Evolutionary conservation across 2,329 filamentous ascomycete genomes (phyloP), one percentile per base, ranked within the genome.

Genomic region (Coniochaeta sp.): DNA sequence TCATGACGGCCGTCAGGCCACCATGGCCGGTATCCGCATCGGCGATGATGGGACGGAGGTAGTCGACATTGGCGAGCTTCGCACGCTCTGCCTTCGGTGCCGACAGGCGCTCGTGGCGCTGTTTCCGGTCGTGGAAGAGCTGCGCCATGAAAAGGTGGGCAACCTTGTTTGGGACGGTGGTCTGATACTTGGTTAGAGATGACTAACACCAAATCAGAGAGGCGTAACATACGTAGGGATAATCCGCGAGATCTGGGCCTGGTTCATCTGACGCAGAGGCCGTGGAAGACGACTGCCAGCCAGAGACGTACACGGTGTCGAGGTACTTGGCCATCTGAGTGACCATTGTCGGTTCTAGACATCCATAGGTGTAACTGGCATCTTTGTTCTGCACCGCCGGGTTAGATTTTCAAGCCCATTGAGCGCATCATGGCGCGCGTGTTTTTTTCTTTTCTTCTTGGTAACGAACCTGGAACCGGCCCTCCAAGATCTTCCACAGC

Each of bases 271-370:
- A 93, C 1, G 92, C 85, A 2, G 93, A 97, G 57, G 95, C 95
- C 8, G 95, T 99, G 26, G 93, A 97, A 1, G 93, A 98, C 65
- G 91, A 96, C 78, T 99, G 95, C 95, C 95, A 99, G 65, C 95
- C 95, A 59, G 95, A 98, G 63, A 99, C 95, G 75, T 99, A 99
- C 73, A 99, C 91, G 36, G 95, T 99, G 73, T 99, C 95, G 63
- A 99, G 83, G 75, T 96, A 98, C 78, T 98, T 96, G 69, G 93
- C 93, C 95, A 99, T 99, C 76, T 99, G 95, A 30, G 95, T 98
- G 73, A 99, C 85, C 90, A 97, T 97, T 60, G 96, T 96, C 12
- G 95, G 95, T 73, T 99, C 95, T 65, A 99, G 82, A 78, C 95
- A 98, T 70, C 95, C 95, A 73, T 97, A 99, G 61, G 95, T 99